phyloP scores from a whole-genome alignment of 768 basidiomycete genomes.

The Lentinula boryana region DNA sequence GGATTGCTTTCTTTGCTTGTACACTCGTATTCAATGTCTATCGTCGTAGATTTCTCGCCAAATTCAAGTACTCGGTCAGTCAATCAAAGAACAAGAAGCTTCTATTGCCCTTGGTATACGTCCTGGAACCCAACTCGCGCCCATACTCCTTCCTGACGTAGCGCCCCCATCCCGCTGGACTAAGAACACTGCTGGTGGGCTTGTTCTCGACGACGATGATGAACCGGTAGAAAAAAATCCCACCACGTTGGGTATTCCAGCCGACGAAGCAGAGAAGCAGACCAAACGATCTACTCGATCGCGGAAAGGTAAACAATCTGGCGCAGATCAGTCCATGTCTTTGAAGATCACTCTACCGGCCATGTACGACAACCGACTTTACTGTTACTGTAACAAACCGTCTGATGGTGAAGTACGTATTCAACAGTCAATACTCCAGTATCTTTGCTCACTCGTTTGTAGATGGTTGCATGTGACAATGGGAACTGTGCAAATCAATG shows the following conservation, averaged over 20 bases:
- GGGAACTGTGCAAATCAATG: conserved; percentile 2
- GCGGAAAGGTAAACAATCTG: conserved; percentile 13
- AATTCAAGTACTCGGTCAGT: conserved; percentile 71
- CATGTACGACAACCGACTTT: conserved; percentile 41
- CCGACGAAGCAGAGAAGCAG: conserved; percentile 4
- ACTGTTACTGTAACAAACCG: conserved; percentile 78
- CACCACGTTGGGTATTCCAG: conserved; percentile 3
- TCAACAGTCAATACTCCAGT: too few species aligned
- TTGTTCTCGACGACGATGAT: conserved; percentile 24
- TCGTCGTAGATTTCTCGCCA: conserved; percentile 66
- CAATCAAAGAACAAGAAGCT: conserved; percentile 56
- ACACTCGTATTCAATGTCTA: neutral
- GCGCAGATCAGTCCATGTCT: conserved; percentile 15
- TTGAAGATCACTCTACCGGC: conserved; percentile 33
- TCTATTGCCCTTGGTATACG: conserved; percentile 47
- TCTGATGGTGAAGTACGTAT: conserved; percentile 72
- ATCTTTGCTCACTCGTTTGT: neutral
- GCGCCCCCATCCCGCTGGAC: conserved; percentile 31
- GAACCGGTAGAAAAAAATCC: conserved; percentile 11
- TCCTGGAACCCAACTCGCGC: conserved; percentile 40
- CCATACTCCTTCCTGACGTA: conserved; percentile 57
- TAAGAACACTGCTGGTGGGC: neutral
- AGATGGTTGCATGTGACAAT: conserved; percentile 8
- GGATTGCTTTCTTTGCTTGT: neutral
- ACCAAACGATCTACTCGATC: conserved; percentile 6